A percentile compares a stretch with the other conserved stretches of the same genome.
Conservation (phyloP, 208 protist genomes). For the Jaenimonas drosophilae region DNA sequence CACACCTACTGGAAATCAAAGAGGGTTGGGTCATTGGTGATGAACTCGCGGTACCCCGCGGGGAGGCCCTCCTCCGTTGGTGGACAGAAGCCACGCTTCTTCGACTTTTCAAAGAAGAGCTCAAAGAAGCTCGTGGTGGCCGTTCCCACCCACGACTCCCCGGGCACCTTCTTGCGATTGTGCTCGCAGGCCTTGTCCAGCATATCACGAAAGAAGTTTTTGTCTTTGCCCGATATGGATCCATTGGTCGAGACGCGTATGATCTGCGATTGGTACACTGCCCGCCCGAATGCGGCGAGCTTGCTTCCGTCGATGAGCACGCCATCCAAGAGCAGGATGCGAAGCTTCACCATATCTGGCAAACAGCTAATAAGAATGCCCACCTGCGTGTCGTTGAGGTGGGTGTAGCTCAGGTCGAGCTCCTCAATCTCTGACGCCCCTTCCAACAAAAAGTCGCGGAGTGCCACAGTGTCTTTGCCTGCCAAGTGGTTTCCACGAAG, state of each 20-base stretch:
- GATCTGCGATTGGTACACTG: slow-evolving; percentile 30
- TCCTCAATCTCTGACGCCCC: slow-evolving; percentile 43
- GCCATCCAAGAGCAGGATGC: slow-evolving; percentile 57
- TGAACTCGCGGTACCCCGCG: slow-evolving; percentile 37
- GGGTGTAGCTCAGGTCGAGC: slow-evolving; percentile 63
- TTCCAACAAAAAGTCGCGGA: slow-evolving; percentile 61
- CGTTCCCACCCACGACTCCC: neutral
- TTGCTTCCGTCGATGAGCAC: slow-evolving; percentile 31
- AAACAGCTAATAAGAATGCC: slow-evolving; percentile 49
- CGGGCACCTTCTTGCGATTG: slow-evolving; percentile 5
- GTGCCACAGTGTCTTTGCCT: slow-evolving; percentile 12
- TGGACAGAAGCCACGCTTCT: slow-evolving; percentile 7
- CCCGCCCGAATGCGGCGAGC: slow-evolving; percentile 24
- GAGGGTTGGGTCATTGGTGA: slow-evolving; percentile 60
- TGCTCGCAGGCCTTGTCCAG: slow-evolving; percentile 10
- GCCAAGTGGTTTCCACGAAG: slow-evolving; percentile 68
- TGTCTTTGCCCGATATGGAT: slow-evolving; percentile 10
- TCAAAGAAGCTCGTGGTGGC: slow-evolving; percentile 26
- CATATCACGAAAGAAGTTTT: slow-evolving; percentile 8
- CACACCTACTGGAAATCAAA: too few relatives aligned
- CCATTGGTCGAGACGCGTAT: slow-evolving; percentile 32
- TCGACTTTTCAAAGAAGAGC: slow-evolving; percentile 8
- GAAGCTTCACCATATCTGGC: slow-evolving; percentile 27
- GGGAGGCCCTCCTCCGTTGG: slow-evolving; percentile 22
- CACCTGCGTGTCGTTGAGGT: slow-evolving; percentile 31